phyloP scores from a whole-genome alignment of 1,284 basidiomycete species.

The Moniliella sp. region DNA sequence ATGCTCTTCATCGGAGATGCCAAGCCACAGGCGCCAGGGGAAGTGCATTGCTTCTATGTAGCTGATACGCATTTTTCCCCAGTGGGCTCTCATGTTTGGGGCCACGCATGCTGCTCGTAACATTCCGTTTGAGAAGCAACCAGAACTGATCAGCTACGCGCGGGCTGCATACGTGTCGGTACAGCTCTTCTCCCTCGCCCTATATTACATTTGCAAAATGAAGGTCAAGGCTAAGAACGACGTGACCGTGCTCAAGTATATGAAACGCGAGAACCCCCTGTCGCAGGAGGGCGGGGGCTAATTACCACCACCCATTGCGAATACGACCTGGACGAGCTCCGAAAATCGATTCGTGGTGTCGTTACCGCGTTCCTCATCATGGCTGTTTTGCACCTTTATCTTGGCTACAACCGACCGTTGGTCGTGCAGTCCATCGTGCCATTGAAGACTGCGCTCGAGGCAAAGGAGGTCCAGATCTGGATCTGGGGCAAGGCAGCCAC shows the following conservation, averaged over 20 bases:
- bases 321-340: not conserved
- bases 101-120: conserved; percentile 51
- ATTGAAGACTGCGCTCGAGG: conserved; percentile 28
- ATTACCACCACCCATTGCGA: not conserved
- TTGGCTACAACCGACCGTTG: conserved; percentile 4
- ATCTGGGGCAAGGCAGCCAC: conserved; percentile 40
- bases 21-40: too few species aligned
- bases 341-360: not conserved
- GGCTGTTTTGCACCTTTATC: not conserved
- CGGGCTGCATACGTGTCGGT: conserved; percentile 59
- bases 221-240: conserved; percentile 1
- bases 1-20: too few species aligned
- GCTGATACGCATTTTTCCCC: too few species aligned
- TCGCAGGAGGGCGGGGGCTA: not conserved
- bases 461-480: conserved; percentile 31
- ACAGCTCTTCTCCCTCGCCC: conserved; percentile 48
- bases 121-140: conserved; percentile 67
- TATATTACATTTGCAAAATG: conserved; percentile 52
- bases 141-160: conserved; percentile 57
- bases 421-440: conserved; percentile 30
- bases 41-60: too few species aligned
- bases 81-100: conserved; percentile 21
- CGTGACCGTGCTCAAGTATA: not conserved
- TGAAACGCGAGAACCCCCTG: not conserved
- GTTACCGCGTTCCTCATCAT: not conserved